Evolutionary conservation across 495 filamentous ascomycete species (phyloP).

Genomic region (Hypoxylon fuscum): DNA sequence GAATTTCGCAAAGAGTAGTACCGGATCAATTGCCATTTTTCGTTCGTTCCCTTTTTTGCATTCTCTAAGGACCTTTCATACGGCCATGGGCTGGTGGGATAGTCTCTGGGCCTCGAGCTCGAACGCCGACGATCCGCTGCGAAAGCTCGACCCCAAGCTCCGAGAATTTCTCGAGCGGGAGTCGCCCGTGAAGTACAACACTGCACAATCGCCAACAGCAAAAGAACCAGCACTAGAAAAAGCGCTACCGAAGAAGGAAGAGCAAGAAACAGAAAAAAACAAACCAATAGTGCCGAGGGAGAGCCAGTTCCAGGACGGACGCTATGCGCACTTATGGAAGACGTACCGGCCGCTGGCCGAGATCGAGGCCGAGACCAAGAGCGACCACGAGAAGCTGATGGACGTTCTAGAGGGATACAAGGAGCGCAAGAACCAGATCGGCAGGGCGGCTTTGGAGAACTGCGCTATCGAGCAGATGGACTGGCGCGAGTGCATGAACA

Average conservation of each 20-base stretch:
- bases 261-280: not conserved
- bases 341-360: constrained; percentile 75
- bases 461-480: constrained; percentile 85
- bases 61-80: not conserved
- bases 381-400: constrained; percentile 74
- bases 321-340: constrained; percentile 94
- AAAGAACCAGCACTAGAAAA: constrained; percentile 2
- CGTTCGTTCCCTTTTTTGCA: not conserved
- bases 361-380: constrained; percentile 69
- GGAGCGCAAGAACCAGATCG: constrained; percentile 78
- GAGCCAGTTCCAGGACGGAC: constrained; percentile 73
- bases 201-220: constrained; percentile 11
- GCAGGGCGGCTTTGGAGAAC: constrained; percentile 88
- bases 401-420: constrained; percentile 86
- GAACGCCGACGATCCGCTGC: constrained; percentile 72
- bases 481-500: constrained; percentile 77
- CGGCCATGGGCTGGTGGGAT: constrained; percentile 76
- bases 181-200: constrained; percentile 76
- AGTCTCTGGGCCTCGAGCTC: constrained; percentile 49
- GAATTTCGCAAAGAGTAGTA: constrained; percentile 1
- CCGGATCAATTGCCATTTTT: constrained; percentile 1
- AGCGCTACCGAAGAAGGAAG: constrained; percentile 6
- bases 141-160: constrained; percentile 83
- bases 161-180: constrained; percentile 87
- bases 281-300: constrained; percentile 42